Base-by-base conservation (phyloP, 345 rosid genomes). In the Schrenkiella parvula region DNA sequence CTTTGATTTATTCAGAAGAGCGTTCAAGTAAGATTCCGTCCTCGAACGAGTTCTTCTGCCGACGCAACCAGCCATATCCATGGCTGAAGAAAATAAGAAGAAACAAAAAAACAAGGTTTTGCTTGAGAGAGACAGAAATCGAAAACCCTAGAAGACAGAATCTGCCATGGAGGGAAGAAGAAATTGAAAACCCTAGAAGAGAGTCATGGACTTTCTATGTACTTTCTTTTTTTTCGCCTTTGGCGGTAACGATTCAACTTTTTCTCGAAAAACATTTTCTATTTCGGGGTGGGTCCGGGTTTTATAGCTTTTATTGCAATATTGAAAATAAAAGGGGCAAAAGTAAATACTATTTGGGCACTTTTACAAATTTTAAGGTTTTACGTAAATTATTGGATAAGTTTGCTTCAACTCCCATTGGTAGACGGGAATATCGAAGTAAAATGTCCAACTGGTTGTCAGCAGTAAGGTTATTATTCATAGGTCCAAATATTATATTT, bases 201-300 rank as follows among this genome's bases (percentile, higher is more conserved):
- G 13, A 22, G 53, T 46, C 42, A 15, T 47, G 31, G 19, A 17
- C 4, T 51, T 23, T 43, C 53, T 31, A 18, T 65, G 14, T 29
- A 50, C 14, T 0, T 19, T 35, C 11, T 1, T 64, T 14, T 1
- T 11, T 17, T 13, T 37, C 21, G 66, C 50, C 77, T 54, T 73
- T 73, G 77, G 77, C 77, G 77, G 71, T 65, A 73, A 73, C 59
- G 71, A 73, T 56, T 73, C 64, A 73, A 73, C 71, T 72, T 72
- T 72, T 17, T 50, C 66, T 44, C 31, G 48, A 70, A 46, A 41
- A 58, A 60, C 48, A 23, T 57, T 38, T 71, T 50, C 14, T 23
- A 23, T 23, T 26, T 17, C 26, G 28, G 47, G n/a, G 18, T 70
- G 28, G 72, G 52, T 12, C 14, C 3, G 48, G 58, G 58, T 8